Base-by-base conservation (phyloP, 768 basidiomycete species). In the Amanita polypyramis region DNA sequence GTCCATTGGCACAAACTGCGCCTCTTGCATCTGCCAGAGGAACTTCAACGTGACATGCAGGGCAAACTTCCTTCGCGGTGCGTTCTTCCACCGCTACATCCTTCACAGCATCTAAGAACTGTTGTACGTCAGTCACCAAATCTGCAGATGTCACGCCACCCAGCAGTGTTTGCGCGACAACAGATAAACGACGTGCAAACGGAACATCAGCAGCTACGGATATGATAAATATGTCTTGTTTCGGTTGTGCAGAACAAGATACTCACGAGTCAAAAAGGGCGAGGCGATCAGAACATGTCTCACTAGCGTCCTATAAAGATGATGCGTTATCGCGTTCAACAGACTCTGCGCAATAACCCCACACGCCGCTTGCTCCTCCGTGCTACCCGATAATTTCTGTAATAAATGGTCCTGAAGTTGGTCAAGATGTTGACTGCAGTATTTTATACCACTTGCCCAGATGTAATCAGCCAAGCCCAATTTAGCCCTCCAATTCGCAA, bases 1-100 rank as follows among this genome's bases (percentile, higher is more conserved):
- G 89, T 8, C 87, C 86, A 52, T 79, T 81, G 3, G 70, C 58
- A 58, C 89, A 92, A 8, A 68, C 66, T 12, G 83, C 87, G 23
- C 58, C 69, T 15, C 70, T 75, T 44, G 80, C 72, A 56, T 82
- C 75, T 43, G 75, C 61, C 45, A 88, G 58, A 2, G 76, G 77
- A 20, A 92, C 70, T 34, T 69, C 68, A 1, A 72, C 70, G 33
- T 71, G 62, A 64, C 89, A 92, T 12, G 87, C 89, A 2, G 87
- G 86, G 54, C 89, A 92, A 14, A 60, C 55, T 64, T 91, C 88
- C 44, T 73, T 70, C 10, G 12, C 21, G 9, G 30, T 21, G 12
- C n/a, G 35, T 21, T 43, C 42, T 25, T 65, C 66, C 44, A 58
- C 66, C 43, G 64, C 59, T 37, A 74, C 57, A 5, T 66, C 65